phyloP scores from a whole-genome alignment of 352 stramenopile genomes.

The Globisporangium nagaii region DNA sequence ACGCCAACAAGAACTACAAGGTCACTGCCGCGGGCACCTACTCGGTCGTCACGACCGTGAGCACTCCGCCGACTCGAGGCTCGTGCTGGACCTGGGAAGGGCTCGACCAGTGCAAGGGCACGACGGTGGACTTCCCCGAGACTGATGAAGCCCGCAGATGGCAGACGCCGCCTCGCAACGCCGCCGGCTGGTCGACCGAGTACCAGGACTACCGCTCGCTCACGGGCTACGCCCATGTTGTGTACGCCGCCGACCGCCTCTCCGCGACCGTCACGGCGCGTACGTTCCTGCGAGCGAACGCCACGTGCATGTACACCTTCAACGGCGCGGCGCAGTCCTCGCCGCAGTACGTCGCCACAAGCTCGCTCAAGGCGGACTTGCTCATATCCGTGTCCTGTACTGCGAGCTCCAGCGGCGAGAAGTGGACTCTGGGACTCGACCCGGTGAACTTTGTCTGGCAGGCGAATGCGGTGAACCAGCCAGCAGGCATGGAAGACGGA shows the following conservation, averaged over 20 bases:
- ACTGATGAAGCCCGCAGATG: slow-evolving; percentile 30
- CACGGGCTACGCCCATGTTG: slow-evolving; percentile 37
- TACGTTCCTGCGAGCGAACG: slow-evolving; percentile 23
- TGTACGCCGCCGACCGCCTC: slow-evolving; percentile 25
- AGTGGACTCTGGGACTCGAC: slow-evolving; percentile 36
- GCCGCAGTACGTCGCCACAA: slow-evolving; percentile 14
- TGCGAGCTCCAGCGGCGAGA: slow-evolving; percentile 5
- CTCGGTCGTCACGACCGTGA: slow-evolving; percentile 21
- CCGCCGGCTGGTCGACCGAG: slow-evolving; percentile 17
- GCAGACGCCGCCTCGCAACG: slow-evolving; percentile 38
- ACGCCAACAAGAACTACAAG: slow-evolving; percentile 36
- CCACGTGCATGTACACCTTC: slow-evolving; percentile 29
- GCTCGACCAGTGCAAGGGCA: slow-evolving; percentile 16
- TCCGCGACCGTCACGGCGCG: slow-evolving; percentile 36
- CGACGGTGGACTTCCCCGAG: slow-evolving; percentile 6
- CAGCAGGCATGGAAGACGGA: slow-evolving; percentile 16
- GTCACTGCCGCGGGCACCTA: slow-evolving; percentile 24
- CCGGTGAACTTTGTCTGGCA: slow-evolving; percentile 68
- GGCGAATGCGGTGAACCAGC: slow-evolving; percentile 19
- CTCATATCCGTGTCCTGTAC: slow-evolving; percentile 28
- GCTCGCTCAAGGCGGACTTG: slow-evolving; percentile 19
- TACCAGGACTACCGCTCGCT: slow-evolving; percentile 43
- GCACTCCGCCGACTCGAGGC: slow-evolving; percentile 12
- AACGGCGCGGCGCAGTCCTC: slow-evolving; percentile 22
- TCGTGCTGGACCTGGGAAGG: slow-evolving; percentile 29